Evolutionary conservation across 2,329 filamentous ascomycete species (phyloP).

Genomic region (Mollisia scopiformis): DNA sequence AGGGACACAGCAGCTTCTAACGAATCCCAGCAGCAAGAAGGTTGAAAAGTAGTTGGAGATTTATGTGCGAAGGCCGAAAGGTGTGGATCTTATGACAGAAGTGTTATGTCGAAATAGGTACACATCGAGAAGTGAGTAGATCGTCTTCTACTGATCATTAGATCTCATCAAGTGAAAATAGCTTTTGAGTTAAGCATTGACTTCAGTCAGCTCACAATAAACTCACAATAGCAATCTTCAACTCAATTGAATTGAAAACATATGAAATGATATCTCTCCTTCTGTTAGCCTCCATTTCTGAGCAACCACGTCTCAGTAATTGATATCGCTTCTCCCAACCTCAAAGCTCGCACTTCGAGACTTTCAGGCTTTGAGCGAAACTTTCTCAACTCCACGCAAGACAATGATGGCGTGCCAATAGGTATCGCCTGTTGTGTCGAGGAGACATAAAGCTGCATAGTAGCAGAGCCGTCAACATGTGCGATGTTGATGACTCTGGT

Average conservation of each 20-base stretch:
- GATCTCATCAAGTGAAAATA: too few relatives aligned
- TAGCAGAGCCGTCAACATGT: constrained; percentile 31
- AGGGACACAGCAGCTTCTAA: background rate
- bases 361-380: constrained; percentile 50
- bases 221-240: constrained; percentile 1
- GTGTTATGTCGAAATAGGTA: background rate
- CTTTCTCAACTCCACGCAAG: constrained; percentile 65
- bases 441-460: constrained; percentile 35
- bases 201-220: constrained; percentile 5
- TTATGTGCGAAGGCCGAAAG: too few relatives aligned
- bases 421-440: constrained; percentile 14
- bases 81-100: too few relatives aligned
- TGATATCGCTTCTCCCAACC: constrained; percentile 62
- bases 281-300: constrained; percentile 59
- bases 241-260: constrained; percentile 24
- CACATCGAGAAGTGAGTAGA: background rate
- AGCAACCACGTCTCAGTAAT: constrained; percentile 61
- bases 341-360: constrained; percentile 49
- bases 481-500: constrained; percentile 56
- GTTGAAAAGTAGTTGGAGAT: too few relatives aligned
- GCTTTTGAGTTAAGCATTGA: background rate
- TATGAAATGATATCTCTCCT: constrained; percentile 12
- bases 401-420: constrained; percentile 55
- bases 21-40: too few relatives aligned
- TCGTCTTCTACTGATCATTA: background rate